Base-by-base conservation (phyloP, 2,329 filamentous ascomycete genomes). In the Talaromyces atroroseus region DNA sequence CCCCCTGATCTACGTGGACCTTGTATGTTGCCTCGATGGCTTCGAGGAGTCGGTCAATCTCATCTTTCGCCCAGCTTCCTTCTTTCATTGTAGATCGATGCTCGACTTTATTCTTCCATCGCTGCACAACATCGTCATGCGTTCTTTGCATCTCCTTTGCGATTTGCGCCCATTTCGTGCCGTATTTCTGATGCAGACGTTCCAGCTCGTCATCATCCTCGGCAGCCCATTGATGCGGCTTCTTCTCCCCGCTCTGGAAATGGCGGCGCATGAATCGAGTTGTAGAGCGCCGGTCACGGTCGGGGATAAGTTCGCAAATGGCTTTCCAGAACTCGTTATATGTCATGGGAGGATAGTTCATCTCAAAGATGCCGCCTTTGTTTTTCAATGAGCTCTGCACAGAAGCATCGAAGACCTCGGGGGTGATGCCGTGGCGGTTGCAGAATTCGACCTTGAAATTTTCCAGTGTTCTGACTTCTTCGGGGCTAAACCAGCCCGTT, bases 251-350 rank as follows among this genome's bases (percentile, higher is more conserved):
- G 10, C 66, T 66, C 54, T 73, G 71, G 59, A 76, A 76, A 60
- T 75, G 73, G 12, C 73, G 68, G 14, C 71, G 68, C 66, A 74
- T 73, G 60, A 76, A 77, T 8, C 74, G 67, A 47, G 69, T 66
- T 44, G 75, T 65, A 14, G 74, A 75, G 50, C 71, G 63, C 23
- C 61, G 63, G 53, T 74, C 69, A 26, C 74, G 65, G 42, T 64
- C 51, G 3, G 74, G 74, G 10, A 75, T 59, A 3, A 70, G 61
- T 21, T 58, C 60, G 57, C 71, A 71, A 50, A 74, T 68, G 5
- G 61, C 54, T 16, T 66, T 58, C 67, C 74, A 71, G 49, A 76
- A 75, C 0, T 72, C 65, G 10, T 29, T n/a, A 58, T 71, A 71
- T 0, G 52, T 59, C 45, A 70, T 63, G 7, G 64, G 46, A 1